phyloP scores from a whole-genome alignment of 495 filamentous ascomycete species.

The Cercophora scortea region DNA sequence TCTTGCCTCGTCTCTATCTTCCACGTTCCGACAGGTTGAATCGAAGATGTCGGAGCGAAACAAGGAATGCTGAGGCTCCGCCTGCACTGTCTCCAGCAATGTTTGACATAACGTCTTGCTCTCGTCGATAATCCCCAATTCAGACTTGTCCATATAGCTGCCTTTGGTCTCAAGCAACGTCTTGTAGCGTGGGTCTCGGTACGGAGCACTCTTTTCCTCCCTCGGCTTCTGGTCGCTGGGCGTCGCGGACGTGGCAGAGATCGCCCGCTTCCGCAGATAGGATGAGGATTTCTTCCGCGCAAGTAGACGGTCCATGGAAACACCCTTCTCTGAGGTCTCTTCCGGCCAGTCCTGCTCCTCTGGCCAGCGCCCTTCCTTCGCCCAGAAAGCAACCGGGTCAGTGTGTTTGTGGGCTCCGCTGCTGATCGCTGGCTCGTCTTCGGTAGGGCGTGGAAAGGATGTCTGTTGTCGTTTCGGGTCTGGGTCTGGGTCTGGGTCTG shows the following conservation, averaged over 20 bases:
- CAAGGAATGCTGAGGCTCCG: slow-evolving; percentile 20
- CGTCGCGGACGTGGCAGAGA: not conserved
- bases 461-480: not conserved
- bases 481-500: not conserved
- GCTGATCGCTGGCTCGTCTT: not conserved
- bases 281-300: slow-evolving; percentile 1
- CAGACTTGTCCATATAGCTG: slow-evolving; percentile 29
- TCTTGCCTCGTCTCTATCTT: slow-evolving; percentile 26
- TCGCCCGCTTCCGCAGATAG: not conserved
- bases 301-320: slow-evolving; percentile 1
- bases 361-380: slow-evolving; percentile 9
- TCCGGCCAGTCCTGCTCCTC: slow-evolving; percentile 6
- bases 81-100: slow-evolving; percentile 20
- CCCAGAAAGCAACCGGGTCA: slow-evolving; percentile 8
- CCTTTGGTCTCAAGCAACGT: slow-evolving; percentile 26
- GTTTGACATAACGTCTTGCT: slow-evolving; percentile 18
- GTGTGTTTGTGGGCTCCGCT: not conserved
- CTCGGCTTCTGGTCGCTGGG: slow-evolving; percentile 1
- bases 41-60: slow-evolving; percentile 29
- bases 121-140: slow-evolving; percentile 17
- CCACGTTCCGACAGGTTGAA: slow-evolving; percentile 17
- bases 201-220: slow-evolving; percentile 30
- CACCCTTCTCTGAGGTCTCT: slow-evolving; percentile 1
- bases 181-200: slow-evolving; percentile 24
- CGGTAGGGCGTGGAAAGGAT: not conserved